Evolutionary conservation across 441 rosid genomes (phyloP).

Genomic region (Mallotus repandus): DNA sequence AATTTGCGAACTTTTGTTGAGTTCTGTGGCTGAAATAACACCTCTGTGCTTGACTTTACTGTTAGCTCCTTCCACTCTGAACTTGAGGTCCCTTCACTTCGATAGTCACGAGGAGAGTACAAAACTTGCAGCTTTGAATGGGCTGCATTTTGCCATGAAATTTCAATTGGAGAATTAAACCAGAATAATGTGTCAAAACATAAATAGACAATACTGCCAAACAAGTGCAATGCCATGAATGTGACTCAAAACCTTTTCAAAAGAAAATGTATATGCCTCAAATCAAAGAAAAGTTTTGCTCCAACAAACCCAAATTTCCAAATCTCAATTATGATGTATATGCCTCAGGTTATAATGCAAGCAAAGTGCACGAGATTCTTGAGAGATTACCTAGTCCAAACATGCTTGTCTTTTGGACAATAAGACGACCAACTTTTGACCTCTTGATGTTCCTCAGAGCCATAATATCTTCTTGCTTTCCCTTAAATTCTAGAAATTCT

Average conservation of each 20-base stretch:
- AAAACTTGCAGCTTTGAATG: conserved; percentile 73
- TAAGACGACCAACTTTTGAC: conserved; percentile 9
- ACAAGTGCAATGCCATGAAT: background rate
- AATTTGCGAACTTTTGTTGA: conserved; percentile 44
- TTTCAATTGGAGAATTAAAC: too few species aligned
- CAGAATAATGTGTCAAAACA: background rate
- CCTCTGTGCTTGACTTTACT: conserved; percentile 74
- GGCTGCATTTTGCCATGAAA: conserved; percentile 43
- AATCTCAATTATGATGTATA: background rate
- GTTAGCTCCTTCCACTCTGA: conserved; percentile 75
- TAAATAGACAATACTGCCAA: background rate
- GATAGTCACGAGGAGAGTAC: conserved; percentile 74
- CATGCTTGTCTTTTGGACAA: conserved; percentile 85
- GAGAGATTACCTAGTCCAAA: conserved; percentile 72
- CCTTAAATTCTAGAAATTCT: conserved; percentile 76
- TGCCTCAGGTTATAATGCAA: too few species aligned
- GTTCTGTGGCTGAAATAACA: conserved; percentile 65
- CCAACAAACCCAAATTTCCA: background rate
- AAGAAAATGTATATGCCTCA: background rate
- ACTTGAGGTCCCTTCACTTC: conserved; percentile 69
- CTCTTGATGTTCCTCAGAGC: conserved; percentile 59
- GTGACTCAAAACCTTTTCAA: background rate
- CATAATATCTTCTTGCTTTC: conserved; percentile 59
- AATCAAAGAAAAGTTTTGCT: background rate
- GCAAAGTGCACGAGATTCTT: conserved; percentile 7